These are phyloP conservation scores for Termitomyces sp. DNA, from an alignment of 768 basidiomycete genomes.

Conservation along the genomic window DNA sequence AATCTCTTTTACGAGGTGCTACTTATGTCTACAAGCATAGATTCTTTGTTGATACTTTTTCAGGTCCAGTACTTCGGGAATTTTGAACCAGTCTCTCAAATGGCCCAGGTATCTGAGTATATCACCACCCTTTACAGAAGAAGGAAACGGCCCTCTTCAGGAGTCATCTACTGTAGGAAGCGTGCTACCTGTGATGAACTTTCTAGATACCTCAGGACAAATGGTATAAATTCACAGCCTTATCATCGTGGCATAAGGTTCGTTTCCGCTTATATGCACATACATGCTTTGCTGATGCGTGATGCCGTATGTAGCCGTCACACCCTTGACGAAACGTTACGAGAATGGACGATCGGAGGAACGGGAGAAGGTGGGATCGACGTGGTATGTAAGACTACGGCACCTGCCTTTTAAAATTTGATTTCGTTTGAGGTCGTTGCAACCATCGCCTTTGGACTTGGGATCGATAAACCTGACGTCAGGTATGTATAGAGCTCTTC, in stretches of 20 bases:
- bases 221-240: slow-evolving; percentile 63
- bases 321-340: slow-evolving; percentile 59
- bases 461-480: slow-evolving; percentile 81
- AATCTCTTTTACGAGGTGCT: slow-evolving; percentile 82
- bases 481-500: slow-evolving; percentile 34
- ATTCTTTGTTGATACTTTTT: background rate
- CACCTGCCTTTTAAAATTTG: background rate
- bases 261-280: background rate
- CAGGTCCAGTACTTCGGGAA: slow-evolving; percentile 64
- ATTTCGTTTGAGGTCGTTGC: slow-evolving; percentile 55
- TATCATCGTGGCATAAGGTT: slow-evolving; percentile 72
- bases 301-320: slow-evolving; percentile 36
- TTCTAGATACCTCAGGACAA: slow-evolving; percentile 57
- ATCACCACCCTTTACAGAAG: slow-evolving; percentile 60
- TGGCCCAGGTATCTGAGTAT: slow-evolving; percentile 65
- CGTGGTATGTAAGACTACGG: slow-evolving; percentile 41
- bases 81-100: slow-evolving; percentile 49
- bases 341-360: slow-evolving; percentile 52
- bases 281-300: background rate
- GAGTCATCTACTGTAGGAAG: slow-evolving; percentile 78
- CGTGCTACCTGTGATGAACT: slow-evolving; percentile 66
- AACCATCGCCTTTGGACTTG: slow-evolving; percentile 84
- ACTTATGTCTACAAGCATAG: background rate
- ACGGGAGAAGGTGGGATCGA: slow-evolving; percentile 53
- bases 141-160: slow-evolving; percentile 58